Evolutionary conservation across 352 stramenopile species (phyloP).

Genomic region (Phytopythium vexans): DNA sequence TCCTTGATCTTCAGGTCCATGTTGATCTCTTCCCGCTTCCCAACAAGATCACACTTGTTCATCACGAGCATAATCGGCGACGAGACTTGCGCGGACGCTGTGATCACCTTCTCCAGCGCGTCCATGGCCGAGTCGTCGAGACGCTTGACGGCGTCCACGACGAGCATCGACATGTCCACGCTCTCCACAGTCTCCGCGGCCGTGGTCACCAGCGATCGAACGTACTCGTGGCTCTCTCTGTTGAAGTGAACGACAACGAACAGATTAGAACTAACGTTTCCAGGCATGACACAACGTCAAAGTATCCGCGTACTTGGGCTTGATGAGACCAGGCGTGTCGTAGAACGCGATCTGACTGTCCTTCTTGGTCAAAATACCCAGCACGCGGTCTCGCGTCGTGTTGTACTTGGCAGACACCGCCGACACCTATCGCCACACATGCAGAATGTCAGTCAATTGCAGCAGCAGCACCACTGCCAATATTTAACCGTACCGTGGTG

Average conservation of each 20-base stretch:
- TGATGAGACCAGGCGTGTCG: constrained; percentile 84
- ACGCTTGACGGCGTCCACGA: constrained; percentile 83
- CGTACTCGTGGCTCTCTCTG: constrained; percentile 76
- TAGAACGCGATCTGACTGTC: constrained; percentile 82
- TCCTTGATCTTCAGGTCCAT: constrained; percentile 67
- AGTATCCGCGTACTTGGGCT: constrained; percentile 54
- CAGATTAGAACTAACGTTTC: background rate
- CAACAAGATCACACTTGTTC: constrained; percentile 82
- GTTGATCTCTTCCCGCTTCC: constrained; percentile 45
- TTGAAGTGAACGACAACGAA: constrained; percentile 1
- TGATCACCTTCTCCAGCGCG: constrained; percentile 76
- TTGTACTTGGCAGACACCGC: constrained; percentile 89
- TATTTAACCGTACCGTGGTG: constrained; percentile 38
- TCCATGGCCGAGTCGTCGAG: constrained; percentile 76
- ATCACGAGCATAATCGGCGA: constrained; percentile 85
- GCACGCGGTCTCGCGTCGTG: constrained; percentile 73
- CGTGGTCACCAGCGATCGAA: constrained; percentile 74
- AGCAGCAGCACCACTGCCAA: background rate
- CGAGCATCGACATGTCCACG: constrained; percentile 84
- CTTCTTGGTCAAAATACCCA: constrained; percentile 75
- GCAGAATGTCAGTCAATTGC: background rate
- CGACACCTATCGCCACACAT: constrained; percentile 39
- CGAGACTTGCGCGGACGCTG: constrained; percentile 64
- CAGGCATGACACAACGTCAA: background rate
- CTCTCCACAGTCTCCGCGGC: constrained; percentile 74